phyloP scores from a whole-genome alignment of 2,329 filamentous ascomycete species.

The Gyromitra esculenta region DNA sequence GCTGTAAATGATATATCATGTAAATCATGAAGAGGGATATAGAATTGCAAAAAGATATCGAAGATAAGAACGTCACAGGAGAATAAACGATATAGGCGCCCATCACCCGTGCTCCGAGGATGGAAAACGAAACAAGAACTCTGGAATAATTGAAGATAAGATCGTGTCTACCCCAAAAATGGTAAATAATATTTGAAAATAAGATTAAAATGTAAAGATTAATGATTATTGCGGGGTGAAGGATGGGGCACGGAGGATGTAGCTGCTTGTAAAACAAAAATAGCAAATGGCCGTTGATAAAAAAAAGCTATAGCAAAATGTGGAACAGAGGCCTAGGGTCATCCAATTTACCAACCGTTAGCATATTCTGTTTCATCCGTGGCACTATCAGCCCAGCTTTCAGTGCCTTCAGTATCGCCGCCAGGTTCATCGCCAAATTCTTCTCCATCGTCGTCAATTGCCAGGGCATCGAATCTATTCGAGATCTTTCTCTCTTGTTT shows the following conservation, averaged over 20 bases:
- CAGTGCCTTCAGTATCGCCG: conserved; percentile 36
- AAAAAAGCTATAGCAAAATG: conserved; percentile 15
- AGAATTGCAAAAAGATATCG: conserved; percentile 3
- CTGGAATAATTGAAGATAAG: background rate
- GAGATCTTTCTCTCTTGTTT: conserved; percentile 38
- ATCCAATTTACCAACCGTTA: conserved; percentile 27
- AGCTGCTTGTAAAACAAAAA: conserved; percentile 4
- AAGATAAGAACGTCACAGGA: background rate
- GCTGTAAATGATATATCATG: background rate
- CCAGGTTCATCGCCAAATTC: conserved; percentile 17
- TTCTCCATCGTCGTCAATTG: conserved; percentile 19
- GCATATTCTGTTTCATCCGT: conserved; percentile 20
- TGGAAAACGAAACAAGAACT: conserved; percentile 11
- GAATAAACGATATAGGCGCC: conserved; percentile 39
- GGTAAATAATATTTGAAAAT: conserved; percentile 1
- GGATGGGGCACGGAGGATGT: background rate
- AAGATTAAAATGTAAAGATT: conserved; percentile 16
- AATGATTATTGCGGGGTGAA: conserved; percentile 8
- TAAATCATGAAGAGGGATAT: conserved; percentile 3
- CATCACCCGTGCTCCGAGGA: conserved; percentile 10
- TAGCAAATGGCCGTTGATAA: background rate
- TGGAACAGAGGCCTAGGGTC: conserved; percentile 6
- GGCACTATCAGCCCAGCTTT: conserved; percentile 43
- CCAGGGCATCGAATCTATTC: conserved; percentile 41
- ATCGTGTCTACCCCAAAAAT: conserved; percentile 1